phyloP scores from a whole-genome alignment of 345 rosid genomes.

The Syzygium aqueum region DNA sequence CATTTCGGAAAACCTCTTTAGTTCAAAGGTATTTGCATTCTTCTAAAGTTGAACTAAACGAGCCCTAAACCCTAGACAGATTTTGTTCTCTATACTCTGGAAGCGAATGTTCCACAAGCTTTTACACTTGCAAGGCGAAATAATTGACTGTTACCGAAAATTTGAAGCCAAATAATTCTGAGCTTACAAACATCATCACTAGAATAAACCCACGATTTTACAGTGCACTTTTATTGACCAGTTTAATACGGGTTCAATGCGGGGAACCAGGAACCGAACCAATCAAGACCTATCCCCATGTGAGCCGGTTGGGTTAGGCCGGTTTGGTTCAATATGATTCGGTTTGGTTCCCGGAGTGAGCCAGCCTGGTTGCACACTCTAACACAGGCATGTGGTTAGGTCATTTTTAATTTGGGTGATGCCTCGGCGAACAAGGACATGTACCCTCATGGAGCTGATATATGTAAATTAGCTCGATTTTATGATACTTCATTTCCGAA shows the following conservation, averaged over 20 bases:
- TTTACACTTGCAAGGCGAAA: neutral
- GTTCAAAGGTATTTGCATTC: too few relatives aligned
- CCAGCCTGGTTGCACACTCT: neutral
- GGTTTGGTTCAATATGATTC: fast-evolving
- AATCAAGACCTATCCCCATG: neutral
- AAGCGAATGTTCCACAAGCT: fast-evolving
- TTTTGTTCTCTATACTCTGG: neutral
- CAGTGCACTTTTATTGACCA: fast-evolving
- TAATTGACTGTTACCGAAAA: neutral
- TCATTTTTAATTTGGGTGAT: neutral
- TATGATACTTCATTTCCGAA: fast-evolving
- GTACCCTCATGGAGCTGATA: fast-evolving
- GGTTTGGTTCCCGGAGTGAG: neutral
- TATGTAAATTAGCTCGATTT: neutral
- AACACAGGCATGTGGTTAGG: neutral
- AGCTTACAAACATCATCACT: neutral
- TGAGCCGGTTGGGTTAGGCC: neutral
- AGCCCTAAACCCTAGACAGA: neutral
- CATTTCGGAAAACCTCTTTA: too few relatives aligned
- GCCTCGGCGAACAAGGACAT: neutral
- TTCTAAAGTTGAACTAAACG: too few relatives aligned
- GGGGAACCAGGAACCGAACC: neutral
- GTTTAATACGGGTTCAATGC: neutral
- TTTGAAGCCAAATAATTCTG: neutral
- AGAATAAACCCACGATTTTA: neutral